These are phyloP conservation scores for Ulota crispa DNA, from an alignment of 225 moss, liverwort and hornwort genomes.

Conservation along the genomic window DNA sequence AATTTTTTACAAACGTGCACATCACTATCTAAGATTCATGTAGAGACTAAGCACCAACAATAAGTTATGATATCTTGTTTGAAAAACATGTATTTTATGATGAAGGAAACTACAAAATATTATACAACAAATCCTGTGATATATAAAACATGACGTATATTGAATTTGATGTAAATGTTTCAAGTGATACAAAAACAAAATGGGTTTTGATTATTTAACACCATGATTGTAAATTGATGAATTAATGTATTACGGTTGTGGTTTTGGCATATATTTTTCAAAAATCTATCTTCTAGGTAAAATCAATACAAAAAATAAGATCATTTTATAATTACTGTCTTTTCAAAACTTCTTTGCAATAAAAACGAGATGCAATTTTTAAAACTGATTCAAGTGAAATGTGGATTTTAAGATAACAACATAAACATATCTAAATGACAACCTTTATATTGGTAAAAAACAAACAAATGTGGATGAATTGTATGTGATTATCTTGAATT, in stretches of 20 bases:
- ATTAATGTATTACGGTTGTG: background rate
- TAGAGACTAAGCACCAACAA: accelerated
- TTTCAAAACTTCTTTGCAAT: background rate
- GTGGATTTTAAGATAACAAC: background rate
- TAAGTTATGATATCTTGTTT: no score
- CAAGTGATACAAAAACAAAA: background rate
- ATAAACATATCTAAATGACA: background rate
- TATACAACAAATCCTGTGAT: background rate
- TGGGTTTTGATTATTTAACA: background rate
- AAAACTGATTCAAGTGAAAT: background rate
- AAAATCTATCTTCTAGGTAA: no score
- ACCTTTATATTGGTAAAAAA: background rate
- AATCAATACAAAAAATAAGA: background rate
- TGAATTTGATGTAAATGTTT: background rate
- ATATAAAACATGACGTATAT: background rate
- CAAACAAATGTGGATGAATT: background rate
- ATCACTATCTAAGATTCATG: accelerated
- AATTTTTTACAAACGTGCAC: background rate
- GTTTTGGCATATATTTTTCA: background rate
- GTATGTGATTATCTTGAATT: no score
- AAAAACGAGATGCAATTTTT: no score
- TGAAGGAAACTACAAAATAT: background rate
- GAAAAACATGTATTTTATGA: no score
- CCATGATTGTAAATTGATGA: background rate
- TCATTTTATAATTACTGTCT: no score